These are phyloP conservation scores for Miamiensis avidus DNA, from an alignment of 169 alveolate genomes.

Conservation along the genomic window DNA sequence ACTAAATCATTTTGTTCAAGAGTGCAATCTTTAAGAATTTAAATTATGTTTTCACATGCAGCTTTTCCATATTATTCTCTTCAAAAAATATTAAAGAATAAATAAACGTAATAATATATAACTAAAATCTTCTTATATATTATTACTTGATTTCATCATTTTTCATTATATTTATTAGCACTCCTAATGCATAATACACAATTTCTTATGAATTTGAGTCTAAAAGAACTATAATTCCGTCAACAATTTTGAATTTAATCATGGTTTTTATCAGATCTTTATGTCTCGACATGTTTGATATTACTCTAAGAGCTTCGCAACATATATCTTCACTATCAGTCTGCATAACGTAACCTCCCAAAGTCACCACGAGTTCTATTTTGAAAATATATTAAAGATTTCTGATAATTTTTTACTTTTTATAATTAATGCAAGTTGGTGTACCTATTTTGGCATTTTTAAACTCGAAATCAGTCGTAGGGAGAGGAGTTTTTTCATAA, in stretches of 20 bases:
- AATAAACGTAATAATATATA: neutral
- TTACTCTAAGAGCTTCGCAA: slow-evolving; percentile 45
- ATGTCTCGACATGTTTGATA: slow-evolving; percentile 37
- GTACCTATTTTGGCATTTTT: slow-evolving; percentile 24
- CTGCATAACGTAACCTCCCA: slow-evolving; percentile 35
- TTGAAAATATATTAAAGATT: neutral
- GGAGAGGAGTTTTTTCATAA: slow-evolving; percentile 35
- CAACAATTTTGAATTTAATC: slow-evolving; percentile 39
- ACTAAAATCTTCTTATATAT: no score
- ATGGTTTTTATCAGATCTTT: slow-evolving; percentile 40
- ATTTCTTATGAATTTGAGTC: slow-evolving; percentile 48
- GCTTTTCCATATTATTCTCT: slow-evolving; percentile 10
- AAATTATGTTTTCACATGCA: slow-evolving; percentile 15
- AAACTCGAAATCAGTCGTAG: slow-evolving; percentile 40
- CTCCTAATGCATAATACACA: slow-evolving; percentile 44
- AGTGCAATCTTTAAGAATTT: slow-evolving; percentile 42
- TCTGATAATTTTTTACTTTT: neutral
- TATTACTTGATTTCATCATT: slow-evolving; percentile 41
- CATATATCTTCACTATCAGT: slow-evolving; percentile 43
- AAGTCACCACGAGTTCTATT: slow-evolving; percentile 9
- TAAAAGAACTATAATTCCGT: slow-evolving; percentile 33
- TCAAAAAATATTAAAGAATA: neutral
- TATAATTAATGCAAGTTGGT: neutral
- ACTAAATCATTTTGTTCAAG: slow-evolving; percentile 29
- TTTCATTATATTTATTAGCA: slow-evolving; percentile 16